Conservation (phyloP, 495 filamentous ascomycete species). For the Annulohypoxylon stygium region DNA sequence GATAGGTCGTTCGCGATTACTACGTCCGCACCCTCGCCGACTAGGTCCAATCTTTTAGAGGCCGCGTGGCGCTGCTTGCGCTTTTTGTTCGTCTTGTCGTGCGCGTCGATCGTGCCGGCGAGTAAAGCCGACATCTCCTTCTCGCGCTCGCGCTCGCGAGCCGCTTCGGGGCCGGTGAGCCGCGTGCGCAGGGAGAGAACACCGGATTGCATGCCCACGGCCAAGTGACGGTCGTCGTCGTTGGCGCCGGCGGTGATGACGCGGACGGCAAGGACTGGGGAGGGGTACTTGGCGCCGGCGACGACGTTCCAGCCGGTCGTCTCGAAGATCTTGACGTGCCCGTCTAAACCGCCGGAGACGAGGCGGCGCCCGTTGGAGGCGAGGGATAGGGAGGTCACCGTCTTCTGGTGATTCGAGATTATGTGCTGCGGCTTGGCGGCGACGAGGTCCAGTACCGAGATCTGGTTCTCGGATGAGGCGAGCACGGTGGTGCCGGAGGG, state of each 20-base stretch:
- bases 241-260: conserved; percentile 73
- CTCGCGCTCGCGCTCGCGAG: conserved; percentile 74
- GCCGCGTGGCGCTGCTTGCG: conserved; percentile 77
- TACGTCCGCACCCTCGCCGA: conserved; percentile 88
- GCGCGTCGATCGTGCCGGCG: conserved; percentile 77
- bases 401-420: conserved; percentile 96
- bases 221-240: conserved; percentile 88
- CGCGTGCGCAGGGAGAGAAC: conserved; percentile 89
- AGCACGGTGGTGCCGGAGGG: conserved; percentile 87
- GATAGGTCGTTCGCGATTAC: conserved; percentile 76
- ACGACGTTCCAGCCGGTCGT: conserved; percentile 93
- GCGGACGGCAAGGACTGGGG: conserved; percentile 84
- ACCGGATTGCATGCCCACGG: conserved; percentile 93
- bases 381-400: conserved; percentile 83
- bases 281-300: conserved; percentile 89
- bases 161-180: conserved; percentile 82
- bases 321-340: conserved; percentile 96
- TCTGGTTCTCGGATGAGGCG: conserved; percentile 85
- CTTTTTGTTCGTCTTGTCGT: conserved; percentile 74
- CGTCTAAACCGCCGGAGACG: conserved; percentile 89
- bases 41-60: conserved; percentile 81
- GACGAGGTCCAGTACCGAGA: conserved; percentile 93
- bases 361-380: conserved; percentile 84
- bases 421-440: conserved; percentile 88
- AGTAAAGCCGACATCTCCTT: conserved; percentile 89